Evolutionary conservation across 306 rosid genomes (phyloP).

Genomic region (Potentilla sterilis): DNA sequence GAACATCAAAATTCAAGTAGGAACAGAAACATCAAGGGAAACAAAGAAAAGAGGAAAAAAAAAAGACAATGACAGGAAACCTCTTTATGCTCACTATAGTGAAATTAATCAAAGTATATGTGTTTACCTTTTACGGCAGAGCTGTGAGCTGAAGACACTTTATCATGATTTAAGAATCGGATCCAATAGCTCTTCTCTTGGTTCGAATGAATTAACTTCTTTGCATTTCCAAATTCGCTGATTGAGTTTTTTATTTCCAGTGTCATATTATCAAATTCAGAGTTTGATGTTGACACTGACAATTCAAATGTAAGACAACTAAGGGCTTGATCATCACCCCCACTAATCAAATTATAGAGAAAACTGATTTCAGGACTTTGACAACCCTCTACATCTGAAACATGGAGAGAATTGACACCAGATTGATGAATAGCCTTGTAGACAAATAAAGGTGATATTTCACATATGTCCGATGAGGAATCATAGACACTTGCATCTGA

Average conservation of each 20-base stretch:
- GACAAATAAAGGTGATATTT: constrained; percentile 59
- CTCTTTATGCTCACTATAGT: background rate
- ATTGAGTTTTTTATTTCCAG: constrained; percentile 22
- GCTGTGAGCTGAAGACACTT: constrained; percentile 78
- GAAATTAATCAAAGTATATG: background rate
- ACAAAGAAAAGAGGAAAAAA: background rate
- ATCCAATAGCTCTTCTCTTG: constrained; percentile 39
- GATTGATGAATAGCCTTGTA: constrained; percentile 70
- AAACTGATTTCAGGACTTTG: constrained; percentile 33
- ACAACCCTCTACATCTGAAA: constrained; percentile 55
- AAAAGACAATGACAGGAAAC: no score
- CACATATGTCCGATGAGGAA: constrained; percentile 46
- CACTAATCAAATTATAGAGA: constrained; percentile 62
- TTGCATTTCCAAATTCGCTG: constrained; percentile 30
- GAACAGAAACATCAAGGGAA: background rate
- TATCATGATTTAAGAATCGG: constrained; percentile 45
- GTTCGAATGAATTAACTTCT: constrained; percentile 26
- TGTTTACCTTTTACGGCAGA: constrained; percentile 79
- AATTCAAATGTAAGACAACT: constrained; percentile 58
- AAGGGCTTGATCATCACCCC: constrained; percentile 96
- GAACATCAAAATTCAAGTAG: background rate
- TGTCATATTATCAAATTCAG: constrained; percentile 25
- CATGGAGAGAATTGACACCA: constrained; percentile 91
- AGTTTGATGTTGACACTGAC: constrained; percentile 31
- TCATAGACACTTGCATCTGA: constrained; percentile 35